These are phyloP conservation scores for Xylaria acuta DNA, from an alignment of 495 filamentous ascomycete species.

Conservation along the genomic window DNA sequence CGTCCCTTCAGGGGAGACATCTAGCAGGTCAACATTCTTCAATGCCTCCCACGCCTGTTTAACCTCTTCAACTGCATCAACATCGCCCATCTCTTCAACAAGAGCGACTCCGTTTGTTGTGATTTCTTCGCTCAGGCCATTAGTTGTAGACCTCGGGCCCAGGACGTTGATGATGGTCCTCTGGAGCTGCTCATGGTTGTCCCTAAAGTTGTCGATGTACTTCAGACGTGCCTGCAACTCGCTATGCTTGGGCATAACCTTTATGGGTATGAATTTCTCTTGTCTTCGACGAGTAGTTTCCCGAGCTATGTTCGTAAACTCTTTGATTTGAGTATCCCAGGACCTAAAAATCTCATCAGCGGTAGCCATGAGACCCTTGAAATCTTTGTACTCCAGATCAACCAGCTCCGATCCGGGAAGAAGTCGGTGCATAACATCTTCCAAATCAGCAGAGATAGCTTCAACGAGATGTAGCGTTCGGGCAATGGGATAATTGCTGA, in stretches of 20 bases:
- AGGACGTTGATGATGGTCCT: slow-evolving; percentile 94
- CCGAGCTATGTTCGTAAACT: slow-evolving; percentile 95
- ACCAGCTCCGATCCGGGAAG: slow-evolving; percentile 87
- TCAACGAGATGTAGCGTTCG: slow-evolving; percentile 93
- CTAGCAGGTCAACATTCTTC: slow-evolving; percentile 92
- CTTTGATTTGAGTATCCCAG: slow-evolving; percentile 96
- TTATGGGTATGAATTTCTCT: slow-evolving; percentile 98
- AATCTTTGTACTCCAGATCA: slow-evolving; percentile 90
- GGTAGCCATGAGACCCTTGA: slow-evolving; percentile 80
- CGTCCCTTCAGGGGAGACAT: slow-evolving; percentile 87
- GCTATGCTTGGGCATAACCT: slow-evolving; percentile 81
- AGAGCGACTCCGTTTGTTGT: slow-evolving; percentile 68
- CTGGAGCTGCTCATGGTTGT: slow-evolving; percentile 96
- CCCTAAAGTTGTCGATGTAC: slow-evolving; percentile 91
- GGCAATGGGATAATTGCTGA: slow-evolving; percentile 91
- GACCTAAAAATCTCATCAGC: slow-evolving; percentile 84
- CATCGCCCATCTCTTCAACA: slow-evolving; percentile 93
- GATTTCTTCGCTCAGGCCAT: slow-evolving; percentile 55
- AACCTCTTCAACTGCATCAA: slow-evolving; percentile 98
- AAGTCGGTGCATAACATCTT: slow-evolving; percentile 80
- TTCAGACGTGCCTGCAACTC: slow-evolving; percentile 87
- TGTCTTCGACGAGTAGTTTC: slow-evolving; percentile 89
- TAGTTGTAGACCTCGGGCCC: slow-evolving; percentile 68
- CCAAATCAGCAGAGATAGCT: slow-evolving; percentile 94
- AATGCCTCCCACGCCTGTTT: slow-evolving; percentile 90